Percentiles rank a stretch among this genome's conserved stretches.
These are phyloP conservation scores for Dysphania ambrosioides DNA, from an alignment of 148 eudicot species.

Conservation along the genomic window DNA sequence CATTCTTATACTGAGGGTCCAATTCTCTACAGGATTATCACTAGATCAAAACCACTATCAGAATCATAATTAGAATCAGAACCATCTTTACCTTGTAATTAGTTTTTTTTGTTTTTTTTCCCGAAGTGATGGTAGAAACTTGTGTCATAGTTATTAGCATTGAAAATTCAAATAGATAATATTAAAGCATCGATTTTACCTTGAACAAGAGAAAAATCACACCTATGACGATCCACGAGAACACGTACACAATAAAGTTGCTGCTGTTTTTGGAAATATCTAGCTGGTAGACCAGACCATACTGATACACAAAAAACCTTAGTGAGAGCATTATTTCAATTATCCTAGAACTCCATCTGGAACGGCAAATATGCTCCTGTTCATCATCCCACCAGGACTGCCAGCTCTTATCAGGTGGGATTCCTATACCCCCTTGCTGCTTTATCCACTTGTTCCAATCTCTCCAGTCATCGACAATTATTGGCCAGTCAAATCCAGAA, in stretches of 20 bases:
- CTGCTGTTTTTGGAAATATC: constrained; percentile 72
- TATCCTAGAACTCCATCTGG: constrained; percentile 57
- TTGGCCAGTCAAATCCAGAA: constrained; percentile 82
- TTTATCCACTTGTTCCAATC: constrained; percentile 95
- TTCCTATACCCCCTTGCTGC: constrained; percentile 89
- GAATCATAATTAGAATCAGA: not conserved
- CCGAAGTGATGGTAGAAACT: not conserved
- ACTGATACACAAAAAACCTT: constrained; percentile 86
- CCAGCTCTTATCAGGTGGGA: constrained; percentile 94
- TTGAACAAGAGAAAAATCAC: constrained; percentile 70
- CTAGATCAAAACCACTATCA: not conserved
- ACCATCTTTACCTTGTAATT: not conserved
- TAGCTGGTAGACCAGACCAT: constrained; percentile 94
- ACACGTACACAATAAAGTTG: constrained; percentile 69
- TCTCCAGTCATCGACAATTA: constrained; percentile 88
- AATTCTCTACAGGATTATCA: not conserved
- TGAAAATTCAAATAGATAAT: not conserved
- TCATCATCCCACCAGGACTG: constrained; percentile 99
- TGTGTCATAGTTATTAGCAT: not conserved
- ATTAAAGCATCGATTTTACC: constrained; percentile 36
- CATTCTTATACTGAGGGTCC: not conserved
- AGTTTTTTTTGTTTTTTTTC: not conserved
- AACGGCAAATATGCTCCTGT: constrained; percentile 61
- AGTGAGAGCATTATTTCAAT: constrained; percentile 66
- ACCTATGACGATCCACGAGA: constrained; percentile 85